These are phyloP conservation scores for Calonectria leucothoes DNA, from an alignment of 2,329 filamentous ascomycete genomes.

Conservation along the genomic window DNA sequence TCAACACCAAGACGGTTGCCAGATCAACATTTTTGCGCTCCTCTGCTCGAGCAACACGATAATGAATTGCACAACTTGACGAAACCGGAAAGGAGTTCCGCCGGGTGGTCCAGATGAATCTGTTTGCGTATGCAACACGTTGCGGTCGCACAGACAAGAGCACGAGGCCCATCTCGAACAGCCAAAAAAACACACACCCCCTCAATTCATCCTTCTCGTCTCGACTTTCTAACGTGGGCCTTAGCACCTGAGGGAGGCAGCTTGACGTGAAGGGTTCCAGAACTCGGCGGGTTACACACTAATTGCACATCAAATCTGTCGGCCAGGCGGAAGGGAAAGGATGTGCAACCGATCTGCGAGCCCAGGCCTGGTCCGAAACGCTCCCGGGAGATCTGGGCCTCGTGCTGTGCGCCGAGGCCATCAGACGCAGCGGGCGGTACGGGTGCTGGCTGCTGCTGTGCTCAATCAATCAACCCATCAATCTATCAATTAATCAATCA, in stretches of 20 bases:
- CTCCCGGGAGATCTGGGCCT: background rate
- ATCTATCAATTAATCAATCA: no score
- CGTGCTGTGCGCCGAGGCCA: background rate
- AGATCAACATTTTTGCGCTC: background rate
- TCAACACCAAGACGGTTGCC: background rate
- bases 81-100: background rate
- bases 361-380: background rate
- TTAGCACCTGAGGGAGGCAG: background rate
- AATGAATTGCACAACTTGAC: background rate
- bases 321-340: background rate
- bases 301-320: conserved; percentile 3
- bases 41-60: background rate
- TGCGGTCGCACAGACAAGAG: background rate
- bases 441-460: no score
- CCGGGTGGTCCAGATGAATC: background rate
- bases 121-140: background rate
- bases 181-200: no score
- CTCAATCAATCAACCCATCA: no score
- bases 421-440: no score
- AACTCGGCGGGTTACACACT: background rate
- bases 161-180: background rate
- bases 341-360: conserved; percentile 5
- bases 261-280: conserved; percentile 1
- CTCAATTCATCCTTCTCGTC: background rate
- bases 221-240: background rate